A percentile compares a stretch with the other conserved stretches of the same genome.
These are phyloP conservation scores for Termitomyces sp. DNA, from an alignment of 768 basidiomycete species.

Conservation along the genomic window DNA sequence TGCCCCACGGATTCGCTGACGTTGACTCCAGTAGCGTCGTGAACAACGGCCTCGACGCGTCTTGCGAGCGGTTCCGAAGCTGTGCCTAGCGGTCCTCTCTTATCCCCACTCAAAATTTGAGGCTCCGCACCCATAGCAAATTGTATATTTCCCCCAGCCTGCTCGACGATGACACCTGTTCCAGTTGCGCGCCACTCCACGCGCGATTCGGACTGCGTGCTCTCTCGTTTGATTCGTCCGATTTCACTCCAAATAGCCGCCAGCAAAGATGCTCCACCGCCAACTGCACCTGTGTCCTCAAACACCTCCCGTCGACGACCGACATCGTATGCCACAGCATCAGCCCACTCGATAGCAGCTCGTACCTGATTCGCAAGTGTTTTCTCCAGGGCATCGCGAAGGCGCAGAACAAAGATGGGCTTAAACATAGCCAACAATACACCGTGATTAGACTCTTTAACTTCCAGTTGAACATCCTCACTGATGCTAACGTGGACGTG, in stretches of 20 bases:
- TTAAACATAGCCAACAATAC: conserved; percentile 58
- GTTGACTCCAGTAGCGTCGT: conserved; percentile 23
- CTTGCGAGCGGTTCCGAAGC: conserved; percentile 38
- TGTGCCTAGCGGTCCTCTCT: conserved; percentile 61
- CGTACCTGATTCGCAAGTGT: conserved; percentile 53
- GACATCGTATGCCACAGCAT: conserved; percentile 57
- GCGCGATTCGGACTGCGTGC: conserved; percentile 18
- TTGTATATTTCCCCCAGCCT: conserved; percentile 20
- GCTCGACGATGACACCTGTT: conserved; percentile 57
- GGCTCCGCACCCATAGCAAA: conserved; percentile 73
- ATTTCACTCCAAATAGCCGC: conserved; percentile 69
- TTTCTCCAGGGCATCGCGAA: conserved; percentile 57
- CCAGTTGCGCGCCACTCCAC: conserved; percentile 53
- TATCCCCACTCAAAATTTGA: conserved; percentile 63
- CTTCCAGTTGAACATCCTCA: conserved; percentile 47
- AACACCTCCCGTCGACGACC: conserved; percentile 57
- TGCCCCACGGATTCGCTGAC: conserved; percentile 14
- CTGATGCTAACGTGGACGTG: conserved; percentile 48
- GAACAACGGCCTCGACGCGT: conserved; percentile 26
- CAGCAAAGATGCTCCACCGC: conserved; percentile 38
- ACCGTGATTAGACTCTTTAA: conserved; percentile 61
- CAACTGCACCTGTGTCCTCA: conserved; percentile 52
- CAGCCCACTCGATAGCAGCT: conserved; percentile 44
- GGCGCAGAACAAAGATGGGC: conserved; percentile 50
- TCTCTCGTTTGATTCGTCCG: conserved; percentile 45